Conservation (phyloP, 2,329 filamentous ascomycete species). For the Neonectria faginata region DNA sequence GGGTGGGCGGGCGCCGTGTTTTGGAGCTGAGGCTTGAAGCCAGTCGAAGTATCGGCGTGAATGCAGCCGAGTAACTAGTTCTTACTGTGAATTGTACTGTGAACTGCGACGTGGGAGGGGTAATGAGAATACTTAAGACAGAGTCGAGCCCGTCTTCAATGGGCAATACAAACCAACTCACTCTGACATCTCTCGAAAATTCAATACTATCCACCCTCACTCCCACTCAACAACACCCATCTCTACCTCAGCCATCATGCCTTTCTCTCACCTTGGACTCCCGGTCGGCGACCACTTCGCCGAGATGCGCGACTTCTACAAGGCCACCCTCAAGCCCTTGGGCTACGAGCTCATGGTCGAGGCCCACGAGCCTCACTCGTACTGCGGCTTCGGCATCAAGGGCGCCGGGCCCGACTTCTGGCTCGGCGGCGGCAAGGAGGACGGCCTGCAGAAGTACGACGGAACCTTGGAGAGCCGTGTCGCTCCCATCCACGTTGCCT, state of each 20-base stretch:
- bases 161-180: neutral
- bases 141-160: neutral
- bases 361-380: slow-evolving; percentile 22
- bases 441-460: slow-evolving; percentile 39
- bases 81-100: neutral
- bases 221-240: neutral
- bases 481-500: slow-evolving; percentile 41
- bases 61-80: neutral
- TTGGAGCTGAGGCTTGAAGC: neutral
- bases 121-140: slow-evolving; percentile 24
- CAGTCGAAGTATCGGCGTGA: slow-evolving; percentile 27
- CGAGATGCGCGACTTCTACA: slow-evolving; percentile 47
- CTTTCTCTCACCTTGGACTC: slow-evolving; percentile 39
- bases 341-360: slow-evolving; percentile 42
- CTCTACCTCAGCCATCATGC: slow-evolving; percentile 29
- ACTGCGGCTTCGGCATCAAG: slow-evolving; percentile 40
- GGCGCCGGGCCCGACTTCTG: slow-evolving; percentile 40
- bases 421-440: slow-evolving; percentile 39
- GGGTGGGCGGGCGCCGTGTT: slow-evolving; percentile 4
- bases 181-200: neutral
- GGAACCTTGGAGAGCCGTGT: slow-evolving; percentile 37
- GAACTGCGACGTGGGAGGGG: neutral
- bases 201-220: neutral
- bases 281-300: slow-evolving; percentile 41
- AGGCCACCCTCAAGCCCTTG: slow-evolving; percentile 41